Conservation (phyloP, 2,329 filamentous ascomycete genomes). For the Trichoderma koningiopsis region DNA sequence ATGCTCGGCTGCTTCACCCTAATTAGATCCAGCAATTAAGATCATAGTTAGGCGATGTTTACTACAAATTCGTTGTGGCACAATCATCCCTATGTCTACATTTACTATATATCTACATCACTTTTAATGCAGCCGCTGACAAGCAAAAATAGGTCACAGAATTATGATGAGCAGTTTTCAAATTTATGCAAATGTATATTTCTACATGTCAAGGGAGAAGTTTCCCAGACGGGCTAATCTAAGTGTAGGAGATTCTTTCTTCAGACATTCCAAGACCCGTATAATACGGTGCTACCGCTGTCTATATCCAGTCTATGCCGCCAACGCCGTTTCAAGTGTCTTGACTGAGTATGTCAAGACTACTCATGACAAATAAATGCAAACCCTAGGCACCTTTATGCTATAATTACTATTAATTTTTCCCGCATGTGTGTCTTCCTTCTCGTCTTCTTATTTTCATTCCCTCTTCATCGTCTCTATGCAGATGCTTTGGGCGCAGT, state of each 20-base stretch:
- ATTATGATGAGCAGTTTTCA: not conserved
- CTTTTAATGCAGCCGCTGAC: not conserved
- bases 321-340: not conserved
- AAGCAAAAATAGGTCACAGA: not conserved
- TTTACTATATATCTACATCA: not conserved
- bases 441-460: not conserved
- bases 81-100: not conserved
- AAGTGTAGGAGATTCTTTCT: not conserved
- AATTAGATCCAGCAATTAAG: not conserved
- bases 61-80: not conserved
- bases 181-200: not conserved
- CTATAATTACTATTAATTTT: not conserved
- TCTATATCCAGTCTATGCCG: not conserved
- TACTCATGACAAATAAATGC: slow-evolving; percentile 3
- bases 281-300: not conserved
- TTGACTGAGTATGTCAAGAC: not conserved
- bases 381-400: not conserved
- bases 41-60: not conserved
- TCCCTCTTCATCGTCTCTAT: not conserved
- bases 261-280: not conserved
- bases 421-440: not conserved
- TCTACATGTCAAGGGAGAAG: not conserved
- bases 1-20: not conserved
- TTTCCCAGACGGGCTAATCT: not conserved
- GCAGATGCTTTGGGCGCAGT: not conserved